Percentiles rank a stretch among this genome's conserved stretches.
Conservation (phyloP, 2,329 filamentous ascomycete genomes). For the Aspergillus sp. region DNA sequence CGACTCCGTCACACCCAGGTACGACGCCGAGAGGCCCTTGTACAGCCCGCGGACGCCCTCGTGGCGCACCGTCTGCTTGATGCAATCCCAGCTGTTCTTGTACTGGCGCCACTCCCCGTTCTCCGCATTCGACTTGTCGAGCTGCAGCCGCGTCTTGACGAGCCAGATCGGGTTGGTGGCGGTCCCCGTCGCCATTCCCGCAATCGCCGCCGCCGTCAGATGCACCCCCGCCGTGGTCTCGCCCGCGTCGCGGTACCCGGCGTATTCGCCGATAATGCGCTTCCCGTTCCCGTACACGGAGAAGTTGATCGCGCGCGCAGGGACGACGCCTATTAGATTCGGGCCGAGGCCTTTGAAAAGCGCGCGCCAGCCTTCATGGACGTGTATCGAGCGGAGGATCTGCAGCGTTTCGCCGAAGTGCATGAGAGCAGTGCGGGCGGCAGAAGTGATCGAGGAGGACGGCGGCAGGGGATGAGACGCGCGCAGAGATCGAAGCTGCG, state of each 20-base stretch:
- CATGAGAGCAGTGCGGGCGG: conserved; percentile 56
- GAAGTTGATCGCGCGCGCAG: conserved; percentile 86
- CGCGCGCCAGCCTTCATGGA: conserved; percentile 71
- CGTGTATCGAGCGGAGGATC: conserved; percentile 72
- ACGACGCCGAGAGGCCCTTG: conserved; percentile 82
- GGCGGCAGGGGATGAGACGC: conserved; percentile 45
- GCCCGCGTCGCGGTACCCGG: conserved; percentile 28
- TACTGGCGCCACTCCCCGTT: conserved; percentile 58
- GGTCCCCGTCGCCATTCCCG: conserved; percentile 78
- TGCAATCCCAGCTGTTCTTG: conserved; percentile 79
- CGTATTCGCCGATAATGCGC: conserved; percentile 63
- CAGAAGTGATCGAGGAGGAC: conserved; percentile 47
- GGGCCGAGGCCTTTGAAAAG: conserved; percentile 90
- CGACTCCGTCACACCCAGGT: conserved; percentile 81
- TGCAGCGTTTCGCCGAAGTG: conserved; percentile 80
- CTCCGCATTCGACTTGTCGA: conserved; percentile 73
- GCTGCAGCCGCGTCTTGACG: conserved; percentile 83
- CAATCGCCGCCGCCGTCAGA: conserved; percentile 62
- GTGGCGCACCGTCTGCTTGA: conserved; percentile 66
- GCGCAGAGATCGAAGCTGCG: conserved; percentile 59
- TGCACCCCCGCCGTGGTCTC: conserved; percentile 66
- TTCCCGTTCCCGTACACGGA: conserved; percentile 91
- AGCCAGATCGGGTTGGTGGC: conserved; percentile 96
- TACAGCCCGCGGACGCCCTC: conserved; percentile 80
- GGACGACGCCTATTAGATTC: conserved; percentile 81